phyloP scores from a whole-genome alignment of 2,329 filamentous ascomycete species.

The Cladophialophora immunda region DNA sequence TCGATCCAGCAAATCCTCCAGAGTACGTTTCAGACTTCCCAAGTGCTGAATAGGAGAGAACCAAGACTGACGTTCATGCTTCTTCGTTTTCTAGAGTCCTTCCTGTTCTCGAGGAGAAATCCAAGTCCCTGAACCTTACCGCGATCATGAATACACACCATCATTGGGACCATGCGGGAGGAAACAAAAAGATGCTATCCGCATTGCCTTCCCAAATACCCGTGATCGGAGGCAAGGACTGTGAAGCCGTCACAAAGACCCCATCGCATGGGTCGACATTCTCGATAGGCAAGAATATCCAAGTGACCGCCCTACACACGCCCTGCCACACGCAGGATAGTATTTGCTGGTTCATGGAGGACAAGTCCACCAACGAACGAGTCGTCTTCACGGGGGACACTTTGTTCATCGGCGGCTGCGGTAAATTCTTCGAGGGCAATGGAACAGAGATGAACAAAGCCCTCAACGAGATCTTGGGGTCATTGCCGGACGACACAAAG shows the following conservation, averaged over 20 bases:
- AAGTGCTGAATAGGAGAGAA: neutral
- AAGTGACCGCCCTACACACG: slow-evolving; percentile 87
- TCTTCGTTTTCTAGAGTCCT: slow-evolving; percentile 26
- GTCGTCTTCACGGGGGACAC: slow-evolving; percentile 97
- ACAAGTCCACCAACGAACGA: slow-evolving; percentile 65
- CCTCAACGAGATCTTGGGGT: slow-evolving; percentile 82
- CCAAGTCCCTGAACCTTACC: slow-evolving; percentile 78
- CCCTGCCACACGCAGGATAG: slow-evolving; percentile 98
- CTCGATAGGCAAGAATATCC: slow-evolving; percentile 80
- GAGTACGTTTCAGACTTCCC: slow-evolving; percentile 50
- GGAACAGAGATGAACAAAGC: slow-evolving; percentile 92
- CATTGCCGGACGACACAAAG: slow-evolving; percentile 86
- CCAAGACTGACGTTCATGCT: neutral
- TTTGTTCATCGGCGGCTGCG: slow-evolving; percentile 92
- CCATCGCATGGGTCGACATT: slow-evolving; percentile 80
- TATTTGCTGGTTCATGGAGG: slow-evolving; percentile 93
- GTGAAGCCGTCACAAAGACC: slow-evolving; percentile 78
- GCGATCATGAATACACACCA: slow-evolving; percentile 97
- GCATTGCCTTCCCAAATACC: slow-evolving; percentile 66
- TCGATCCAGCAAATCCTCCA: slow-evolving; percentile 60
- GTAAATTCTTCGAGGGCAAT: slow-evolving; percentile 93
- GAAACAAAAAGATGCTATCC: slow-evolving; percentile 79
- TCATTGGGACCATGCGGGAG: slow-evolving; percentile 93
- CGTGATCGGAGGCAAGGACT: slow-evolving; percentile 89
- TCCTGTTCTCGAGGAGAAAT: slow-evolving; percentile 67